phyloP scores from a whole-genome alignment of 2,329 filamentous ascomycete genomes.

The Fusarium udum region DNA sequence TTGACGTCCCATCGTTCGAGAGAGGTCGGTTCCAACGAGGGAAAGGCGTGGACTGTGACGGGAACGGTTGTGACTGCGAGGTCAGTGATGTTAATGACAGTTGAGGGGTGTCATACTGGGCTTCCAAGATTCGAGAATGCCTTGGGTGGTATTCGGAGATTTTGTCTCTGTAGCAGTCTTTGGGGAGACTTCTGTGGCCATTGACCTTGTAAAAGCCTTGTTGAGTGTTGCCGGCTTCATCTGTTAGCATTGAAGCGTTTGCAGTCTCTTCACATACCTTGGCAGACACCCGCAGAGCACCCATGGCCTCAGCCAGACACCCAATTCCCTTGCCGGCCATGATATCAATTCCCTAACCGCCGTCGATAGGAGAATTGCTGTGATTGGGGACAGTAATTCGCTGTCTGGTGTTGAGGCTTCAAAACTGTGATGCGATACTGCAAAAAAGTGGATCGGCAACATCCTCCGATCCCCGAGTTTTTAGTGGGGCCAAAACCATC shows the following conservation, averaged over 20 bases:
- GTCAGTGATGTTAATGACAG: conserved; percentile 4
- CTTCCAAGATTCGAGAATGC: conserved; percentile 54
- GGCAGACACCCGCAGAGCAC: conserved; percentile 57
- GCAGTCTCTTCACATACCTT: conserved; percentile 45
- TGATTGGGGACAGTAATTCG: background rate
- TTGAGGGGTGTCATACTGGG: conserved; percentile 51
- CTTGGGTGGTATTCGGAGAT: conserved; percentile 36
- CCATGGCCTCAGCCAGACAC: conserved; percentile 64
- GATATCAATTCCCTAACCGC: background rate
- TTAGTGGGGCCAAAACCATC: conserved; percentile 42
- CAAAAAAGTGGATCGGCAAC: conserved; percentile 42
- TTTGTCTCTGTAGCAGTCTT: conserved; percentile 48
- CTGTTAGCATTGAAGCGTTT: conserved; percentile 9
- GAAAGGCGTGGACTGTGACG: conserved; percentile 90
- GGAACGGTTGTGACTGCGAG: conserved; percentile 70
- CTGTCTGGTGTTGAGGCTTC: conserved; percentile 24
- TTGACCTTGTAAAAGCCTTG: conserved; percentile 61
- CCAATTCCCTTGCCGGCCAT: conserved; percentile 61
- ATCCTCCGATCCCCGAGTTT: conserved; percentile 42
- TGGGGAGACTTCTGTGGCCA: conserved; percentile 62
- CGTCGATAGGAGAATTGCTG: conserved; percentile 13
- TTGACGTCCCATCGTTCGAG: conserved; percentile 82
- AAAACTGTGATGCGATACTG: conserved; percentile 41
- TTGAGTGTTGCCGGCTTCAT: conserved; percentile 46
- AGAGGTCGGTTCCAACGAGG: conserved; percentile 81